A percentile compares a stretch with the other conserved stretches of the same genome.
Evolutionary conservation across 169 alveolate species (phyloP).

Genomic region (Besnoitia besnoiti): DNA sequence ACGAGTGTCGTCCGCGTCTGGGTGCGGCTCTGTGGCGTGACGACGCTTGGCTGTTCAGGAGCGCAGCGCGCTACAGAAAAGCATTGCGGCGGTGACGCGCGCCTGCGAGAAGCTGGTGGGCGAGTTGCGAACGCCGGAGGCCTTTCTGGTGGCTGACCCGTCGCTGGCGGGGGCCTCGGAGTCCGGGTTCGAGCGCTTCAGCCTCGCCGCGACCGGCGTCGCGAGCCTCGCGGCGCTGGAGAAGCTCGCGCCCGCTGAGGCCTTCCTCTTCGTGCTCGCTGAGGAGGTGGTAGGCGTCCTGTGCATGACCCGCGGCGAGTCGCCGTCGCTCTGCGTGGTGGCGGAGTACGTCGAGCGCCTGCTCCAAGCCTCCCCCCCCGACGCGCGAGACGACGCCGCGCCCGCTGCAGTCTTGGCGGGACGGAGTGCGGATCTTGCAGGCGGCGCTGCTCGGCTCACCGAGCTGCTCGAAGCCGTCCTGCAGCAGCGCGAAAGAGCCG

Average conservation of each 20-base stretch:
- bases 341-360: background rate
- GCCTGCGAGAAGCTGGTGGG: constrained; percentile 3
- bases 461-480: background rate
- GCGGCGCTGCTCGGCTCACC: too few relatives aligned
- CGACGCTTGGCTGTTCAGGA: background rate
- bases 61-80: background rate
- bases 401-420: background rate
- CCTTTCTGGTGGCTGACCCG: background rate
- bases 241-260: background rate
- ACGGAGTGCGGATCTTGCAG: too few relatives aligned
- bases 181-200: background rate
- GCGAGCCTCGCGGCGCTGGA: background rate
- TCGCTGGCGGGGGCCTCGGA: background rate
- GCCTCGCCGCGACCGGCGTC: background rate
- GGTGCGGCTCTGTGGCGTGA: background rate
- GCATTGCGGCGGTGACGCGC: background rate
- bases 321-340: background rate
- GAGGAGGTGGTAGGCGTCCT: background rate
- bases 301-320: background rate
- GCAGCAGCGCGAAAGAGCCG: background rate
- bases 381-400: background rate
- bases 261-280: background rate
- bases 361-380: background rate
- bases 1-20: background rate
- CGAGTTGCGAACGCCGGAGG: background rate